Base-by-base conservation (phyloP, 768 basidiomycete species). In the Pisolithus orientalis region DNA sequence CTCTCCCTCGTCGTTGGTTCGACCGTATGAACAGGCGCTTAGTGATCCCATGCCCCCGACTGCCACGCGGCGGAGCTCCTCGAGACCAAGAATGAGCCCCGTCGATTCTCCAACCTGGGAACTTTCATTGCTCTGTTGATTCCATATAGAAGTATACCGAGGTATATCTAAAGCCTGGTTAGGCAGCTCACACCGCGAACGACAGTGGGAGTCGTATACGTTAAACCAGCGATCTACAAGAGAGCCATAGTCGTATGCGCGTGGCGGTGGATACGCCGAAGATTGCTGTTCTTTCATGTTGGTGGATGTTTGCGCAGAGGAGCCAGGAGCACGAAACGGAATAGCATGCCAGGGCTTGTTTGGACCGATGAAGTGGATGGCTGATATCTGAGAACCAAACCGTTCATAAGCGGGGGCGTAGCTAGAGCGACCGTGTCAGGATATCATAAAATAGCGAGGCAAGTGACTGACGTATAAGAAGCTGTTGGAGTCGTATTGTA, bases 401-500 rank as follows among this genome's bases (percentile, higher is more conserved):
- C 94, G 88, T 66, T 88, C 85, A 68, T 96, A 97, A 11, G 96
- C 96, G 52, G 96, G 96, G 5, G 94, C 93, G 72, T 98, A 99
- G 48, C 91, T 94, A 53, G 50, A 51, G 40, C 58, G 61, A 59
- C 51, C 50, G 46, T 31, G 57, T 61, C 57, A 67, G 65, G 53
- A 61, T 54, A 58, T 44, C 61, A 56, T 62, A 56, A 64, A 54
- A 64, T 49, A 49, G 52, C 53, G 17, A 63, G 58, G 52, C 51
- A 42, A 44, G 45, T 51, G 32, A 82, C 90, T 76, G 63, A 94
- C 87, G 91, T 94, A 74, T 98, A 98, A 50, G 87, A 92, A 53
- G 95, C 93, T 13, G 93, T 93, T 16, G 96, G 96, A 3, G 96
- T 98, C 14, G 94, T 96, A 69, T 99, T 99, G 74, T 96, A 99